These are phyloP conservation scores for Chytriomyces sp. DNA, from an alignment of 192 early-diverging fungal species.

Conservation along the genomic window DNA sequence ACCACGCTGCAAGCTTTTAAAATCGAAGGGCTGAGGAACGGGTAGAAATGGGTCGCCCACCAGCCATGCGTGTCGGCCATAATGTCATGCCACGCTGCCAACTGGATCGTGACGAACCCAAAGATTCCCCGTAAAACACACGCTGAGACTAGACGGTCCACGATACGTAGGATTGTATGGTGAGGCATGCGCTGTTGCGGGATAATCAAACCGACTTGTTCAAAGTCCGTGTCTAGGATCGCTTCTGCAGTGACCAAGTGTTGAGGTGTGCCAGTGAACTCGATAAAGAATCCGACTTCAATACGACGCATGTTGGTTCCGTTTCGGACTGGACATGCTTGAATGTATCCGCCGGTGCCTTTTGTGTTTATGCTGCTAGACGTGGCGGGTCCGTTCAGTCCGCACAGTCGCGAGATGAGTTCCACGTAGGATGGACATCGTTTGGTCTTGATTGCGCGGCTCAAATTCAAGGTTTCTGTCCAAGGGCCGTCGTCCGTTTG, in stretches of 20 bases:
- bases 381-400: conserved; percentile 9
- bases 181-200: conserved; percentile 25
- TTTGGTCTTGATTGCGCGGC: background rate
- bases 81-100: conserved; percentile 27
- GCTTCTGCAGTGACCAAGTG: conserved; percentile 27
- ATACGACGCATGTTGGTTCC: conserved; percentile 28
- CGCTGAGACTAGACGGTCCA: conserved; percentile 1
- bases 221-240: conserved; percentile 14
- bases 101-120: conserved; percentile 31
- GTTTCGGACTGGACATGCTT: conserved; percentile 27
- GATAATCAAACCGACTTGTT: conserved; percentile 28
- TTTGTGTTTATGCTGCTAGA: background rate
- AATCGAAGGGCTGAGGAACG: conserved; percentile 29
- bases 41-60: conserved; percentile 38
- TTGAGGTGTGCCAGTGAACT: background rate
- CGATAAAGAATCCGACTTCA: conserved; percentile 34
- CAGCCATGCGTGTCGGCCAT: conserved; percentile 17
- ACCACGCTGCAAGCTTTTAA: conserved; percentile 26
- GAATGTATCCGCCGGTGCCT: conserved; percentile 38
- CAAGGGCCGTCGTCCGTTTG: conserved; percentile 7
- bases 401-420: conserved; percentile 17
- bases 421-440: conserved; percentile 17
- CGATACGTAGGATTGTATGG: conserved; percentile 5
- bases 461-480: background rate
- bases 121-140: conserved; percentile 22